These are phyloP conservation scores for Setomelanomma holmii DNA, from an alignment of 2,329 filamentous ascomycete species.

Conservation along the genomic window DNA sequence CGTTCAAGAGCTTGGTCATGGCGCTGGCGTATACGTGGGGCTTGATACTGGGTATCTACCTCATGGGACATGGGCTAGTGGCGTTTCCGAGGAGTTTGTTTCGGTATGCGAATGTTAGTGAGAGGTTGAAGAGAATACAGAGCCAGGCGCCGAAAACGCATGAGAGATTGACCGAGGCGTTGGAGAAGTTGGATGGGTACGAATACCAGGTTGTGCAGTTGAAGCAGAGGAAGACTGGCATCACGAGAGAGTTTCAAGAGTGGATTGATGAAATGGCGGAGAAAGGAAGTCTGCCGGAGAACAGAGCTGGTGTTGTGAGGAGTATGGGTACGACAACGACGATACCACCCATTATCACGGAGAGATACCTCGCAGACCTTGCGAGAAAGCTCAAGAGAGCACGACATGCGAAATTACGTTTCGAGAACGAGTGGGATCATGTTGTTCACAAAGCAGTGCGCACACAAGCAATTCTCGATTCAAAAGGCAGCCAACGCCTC, in stretches of 20 bases:
- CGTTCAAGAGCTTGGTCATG: slow-evolving; percentile 86
- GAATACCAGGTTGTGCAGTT: slow-evolving; percentile 83
- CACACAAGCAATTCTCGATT: slow-evolving; percentile 83
- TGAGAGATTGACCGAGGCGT: slow-evolving; percentile 86
- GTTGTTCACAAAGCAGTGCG: slow-evolving; percentile 77
- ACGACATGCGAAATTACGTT: slow-evolving; percentile 81
- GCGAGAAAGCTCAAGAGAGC: slow-evolving; percentile 83
- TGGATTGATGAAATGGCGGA: slow-evolving; percentile 97
- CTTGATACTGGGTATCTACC: slow-evolving; percentile 86
- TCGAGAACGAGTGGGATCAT: slow-evolving; percentile 83
- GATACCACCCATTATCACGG: slow-evolving; percentile 84
- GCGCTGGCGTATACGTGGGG: slow-evolving; percentile 95
- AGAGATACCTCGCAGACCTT: slow-evolving; percentile 89
- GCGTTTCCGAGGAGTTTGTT: slow-evolving; percentile 85
- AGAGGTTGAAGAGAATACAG: slow-evolving; percentile 77
- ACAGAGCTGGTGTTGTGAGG: slow-evolving; percentile 44
- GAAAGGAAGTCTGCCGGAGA: slow-evolving; percentile 72
- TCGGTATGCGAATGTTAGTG: slow-evolving; percentile 78
- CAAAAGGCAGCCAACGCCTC: slow-evolving; percentile 78
- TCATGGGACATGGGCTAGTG: slow-evolving; percentile 97
- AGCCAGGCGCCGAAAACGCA: slow-evolving; percentile 79
- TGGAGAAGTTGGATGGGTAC: slow-evolving; percentile 78
- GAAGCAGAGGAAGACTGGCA: slow-evolving; percentile 79
- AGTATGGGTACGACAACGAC: slow-evolving; percentile 49
- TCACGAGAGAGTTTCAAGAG: slow-evolving; percentile 77